A percentile compares a stretch with the other conserved stretches of the same genome.
phyloP scores from a whole-genome alignment of 805 yeast genomes.

The Schwanniomyces pseudopolymorphus region DNA sequence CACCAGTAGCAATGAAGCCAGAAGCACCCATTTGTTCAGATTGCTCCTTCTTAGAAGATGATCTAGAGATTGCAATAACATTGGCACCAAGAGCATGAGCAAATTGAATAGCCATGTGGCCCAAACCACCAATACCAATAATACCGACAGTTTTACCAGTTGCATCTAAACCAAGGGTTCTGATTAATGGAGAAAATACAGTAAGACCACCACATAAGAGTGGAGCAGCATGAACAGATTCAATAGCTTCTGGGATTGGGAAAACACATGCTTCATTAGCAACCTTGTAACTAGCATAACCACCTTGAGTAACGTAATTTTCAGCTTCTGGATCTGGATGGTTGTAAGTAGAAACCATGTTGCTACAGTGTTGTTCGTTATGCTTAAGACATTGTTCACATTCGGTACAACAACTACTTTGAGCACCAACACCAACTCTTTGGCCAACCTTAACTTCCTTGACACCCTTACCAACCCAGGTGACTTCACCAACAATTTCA shows the following conservation, averaged over 20 bases:
- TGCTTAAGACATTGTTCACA: slow-evolving; percentile 52
- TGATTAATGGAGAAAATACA: slow-evolving; percentile 48
- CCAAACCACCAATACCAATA: slow-evolving; percentile 66
- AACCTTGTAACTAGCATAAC: slow-evolving; percentile 50
- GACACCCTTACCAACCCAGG: slow-evolving; percentile 57
- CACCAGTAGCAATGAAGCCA: slow-evolving; percentile 49
- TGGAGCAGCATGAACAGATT: slow-evolving; percentile 47
- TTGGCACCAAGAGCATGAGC: slow-evolving; percentile 64
- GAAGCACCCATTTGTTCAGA: slow-evolving; percentile 56
- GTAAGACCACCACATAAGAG: slow-evolving; percentile 58
- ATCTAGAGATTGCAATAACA: slow-evolving; percentile 55
- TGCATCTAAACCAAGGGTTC: slow-evolving; percentile 32
- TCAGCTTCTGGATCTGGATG: slow-evolving; percentile 31
- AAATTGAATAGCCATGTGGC: slow-evolving; percentile 58
- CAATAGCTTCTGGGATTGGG: slow-evolving; percentile 46
- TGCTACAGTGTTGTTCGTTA: slow-evolving; percentile 49
- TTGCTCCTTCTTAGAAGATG: slow-evolving; percentile 47
- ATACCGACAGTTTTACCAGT: slow-evolving; percentile 50
- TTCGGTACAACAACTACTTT: slow-evolving; percentile 55
- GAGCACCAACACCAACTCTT: slow-evolving; percentile 81
- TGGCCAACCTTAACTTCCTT: slow-evolving; percentile 59
- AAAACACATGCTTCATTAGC: slow-evolving; percentile 45
- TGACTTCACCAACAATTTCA: slow-evolving; percentile 61
- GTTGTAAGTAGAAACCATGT: slow-evolving; percentile 52
- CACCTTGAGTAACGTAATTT: slow-evolving; percentile 40